phyloP scores from a whole-genome alignment of 73 alveolate genomes.

The Effrenium voratum region DNA sequence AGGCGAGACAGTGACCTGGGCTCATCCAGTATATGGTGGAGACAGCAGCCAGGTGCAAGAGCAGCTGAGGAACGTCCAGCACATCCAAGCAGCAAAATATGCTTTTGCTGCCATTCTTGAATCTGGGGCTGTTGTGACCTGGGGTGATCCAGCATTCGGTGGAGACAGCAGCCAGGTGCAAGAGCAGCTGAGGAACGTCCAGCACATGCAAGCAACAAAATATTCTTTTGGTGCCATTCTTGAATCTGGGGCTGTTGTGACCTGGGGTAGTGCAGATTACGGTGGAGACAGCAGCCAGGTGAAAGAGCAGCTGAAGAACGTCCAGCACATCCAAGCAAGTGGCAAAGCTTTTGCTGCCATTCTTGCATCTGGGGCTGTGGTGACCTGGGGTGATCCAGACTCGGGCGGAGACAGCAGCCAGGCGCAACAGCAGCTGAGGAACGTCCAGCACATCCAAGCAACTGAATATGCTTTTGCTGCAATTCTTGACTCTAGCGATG shows the following conservation, averaged over 20 bases:
- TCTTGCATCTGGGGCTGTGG: background rate
- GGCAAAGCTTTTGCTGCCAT: background rate
- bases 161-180: slow-evolving; percentile 6
- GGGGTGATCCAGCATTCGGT: background rate
- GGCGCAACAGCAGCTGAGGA: background rate
- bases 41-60: background rate
- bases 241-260: background rate
- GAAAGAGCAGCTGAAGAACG: background rate
- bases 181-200: background rate
- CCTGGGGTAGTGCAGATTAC: background rate
- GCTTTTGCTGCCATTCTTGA: slow-evolving; percentile 3
- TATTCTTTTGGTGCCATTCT: background rate
- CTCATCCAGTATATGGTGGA: background rate
- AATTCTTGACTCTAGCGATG: background rate
- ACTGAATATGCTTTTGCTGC: background rate
- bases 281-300: slow-evolving; percentile 4
- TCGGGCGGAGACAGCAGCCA: background rate
- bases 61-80: background rate
- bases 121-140: background rate
- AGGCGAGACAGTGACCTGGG: background rate
- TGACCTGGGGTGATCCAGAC: slow-evolving; percentile 8
- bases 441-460: background rate
- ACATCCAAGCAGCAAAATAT: background rate
- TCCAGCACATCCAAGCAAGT: background rate
- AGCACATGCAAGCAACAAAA: background rate